phyloP scores from a whole-genome alignment of 164 flowering plant species.

The Annona cherimola region DNA sequence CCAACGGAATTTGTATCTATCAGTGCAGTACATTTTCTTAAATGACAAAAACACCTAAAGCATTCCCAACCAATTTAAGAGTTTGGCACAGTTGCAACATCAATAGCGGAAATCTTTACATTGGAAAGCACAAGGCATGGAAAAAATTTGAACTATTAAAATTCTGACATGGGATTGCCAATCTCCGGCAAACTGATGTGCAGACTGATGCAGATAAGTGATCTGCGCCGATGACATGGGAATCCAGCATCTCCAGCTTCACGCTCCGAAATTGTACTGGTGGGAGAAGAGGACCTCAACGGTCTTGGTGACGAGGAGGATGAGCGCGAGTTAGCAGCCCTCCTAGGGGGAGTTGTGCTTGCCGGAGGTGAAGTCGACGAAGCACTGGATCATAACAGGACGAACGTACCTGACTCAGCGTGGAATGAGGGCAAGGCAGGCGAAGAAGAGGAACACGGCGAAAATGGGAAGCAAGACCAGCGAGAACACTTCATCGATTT shows the following conservation, averaged over 20 bases:
- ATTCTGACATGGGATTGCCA: too few species aligned
- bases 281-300: conserved; percentile 68
- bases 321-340: conserved; percentile 72
- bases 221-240: conserved; percentile 69
- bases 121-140: too few species aligned
- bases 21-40: too few species aligned
- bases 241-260: conserved; percentile 81
- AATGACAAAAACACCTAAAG: too few species aligned
- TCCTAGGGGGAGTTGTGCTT: conserved; percentile 55
- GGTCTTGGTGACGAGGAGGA: conserved; percentile 60
- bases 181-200: too few species aligned
- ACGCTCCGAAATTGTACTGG: conserved; percentile 79
- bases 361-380: conserved; percentile 77
- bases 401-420: conserved; percentile 83
- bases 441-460: conserved; percentile 37
- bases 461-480: conserved; percentile 44
- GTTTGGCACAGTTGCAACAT: too few species aligned
- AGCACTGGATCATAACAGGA: conserved; percentile 70
- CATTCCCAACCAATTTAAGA: too few species aligned
- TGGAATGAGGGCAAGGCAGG: conserved; percentile 52
- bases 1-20: too few species aligned
- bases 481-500: conserved; percentile 48
- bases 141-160: too few species aligned
- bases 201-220: conserved; percentile 68
- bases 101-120: too few species aligned